Percentiles rank a stretch among this genome's conserved stretches.
Evolutionary conservation across 2,329 filamentous ascomycete genomes (phyloP).

Genomic region (Verticillium isaacii): DNA sequence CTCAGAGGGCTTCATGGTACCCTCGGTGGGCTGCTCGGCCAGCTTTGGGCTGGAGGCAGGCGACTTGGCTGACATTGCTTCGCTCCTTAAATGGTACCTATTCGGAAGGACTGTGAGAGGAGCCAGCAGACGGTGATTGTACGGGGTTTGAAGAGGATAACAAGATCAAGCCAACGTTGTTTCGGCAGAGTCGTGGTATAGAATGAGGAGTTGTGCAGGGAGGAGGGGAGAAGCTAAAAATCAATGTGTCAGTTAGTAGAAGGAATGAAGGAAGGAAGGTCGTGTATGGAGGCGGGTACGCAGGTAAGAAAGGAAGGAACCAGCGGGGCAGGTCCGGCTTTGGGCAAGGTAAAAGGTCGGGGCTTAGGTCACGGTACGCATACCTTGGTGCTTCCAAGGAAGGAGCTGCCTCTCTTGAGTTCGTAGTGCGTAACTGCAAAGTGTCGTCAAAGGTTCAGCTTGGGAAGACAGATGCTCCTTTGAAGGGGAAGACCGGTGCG

Average conservation of each 20-base stretch:
- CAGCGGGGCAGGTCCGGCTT: not conserved
- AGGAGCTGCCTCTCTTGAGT: not conserved
- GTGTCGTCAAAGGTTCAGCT: not conserved
- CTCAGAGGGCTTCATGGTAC: not conserved
- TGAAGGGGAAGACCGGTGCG: not conserved
- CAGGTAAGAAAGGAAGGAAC: constrained; percentile 11
- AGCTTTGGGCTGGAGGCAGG: constrained; percentile 22
- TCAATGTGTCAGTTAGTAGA: not conserved
- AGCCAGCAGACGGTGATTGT: not conserved
- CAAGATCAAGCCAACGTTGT: not conserved
- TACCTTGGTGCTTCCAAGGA: not conserved
- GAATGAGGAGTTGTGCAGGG: not conserved
- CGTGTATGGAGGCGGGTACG: not conserved
- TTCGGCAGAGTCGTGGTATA: not conserved
- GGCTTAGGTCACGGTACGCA: not conserved
- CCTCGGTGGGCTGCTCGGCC: constrained; percentile 4
- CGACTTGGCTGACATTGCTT: constrained; percentile 24
- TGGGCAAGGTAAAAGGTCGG: too few relatives aligned
- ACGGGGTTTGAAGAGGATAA: too few relatives aligned
- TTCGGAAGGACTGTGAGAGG: not conserved
- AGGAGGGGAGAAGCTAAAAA: not conserved
- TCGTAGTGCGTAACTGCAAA: not conserved
- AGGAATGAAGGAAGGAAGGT: constrained; percentile 4
- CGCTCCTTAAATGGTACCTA: not conserved
- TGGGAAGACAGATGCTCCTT: not conserved